Conservation (phyloP, 768 basidiomycete genomes). For the Wakefieldia striispora region DNA sequence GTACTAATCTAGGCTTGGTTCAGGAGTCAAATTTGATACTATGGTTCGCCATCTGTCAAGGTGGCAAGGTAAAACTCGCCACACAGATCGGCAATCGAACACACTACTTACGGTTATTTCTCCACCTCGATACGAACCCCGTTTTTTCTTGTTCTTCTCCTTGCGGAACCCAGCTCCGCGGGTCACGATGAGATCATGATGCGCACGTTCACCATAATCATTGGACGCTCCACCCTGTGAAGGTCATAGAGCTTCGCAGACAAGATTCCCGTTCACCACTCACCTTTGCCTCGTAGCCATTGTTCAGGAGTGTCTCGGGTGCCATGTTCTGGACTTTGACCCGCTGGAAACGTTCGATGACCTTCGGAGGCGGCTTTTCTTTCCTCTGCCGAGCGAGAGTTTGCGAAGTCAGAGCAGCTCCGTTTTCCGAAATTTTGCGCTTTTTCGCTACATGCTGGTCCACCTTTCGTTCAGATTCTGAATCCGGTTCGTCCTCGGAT, state of each 20-base stretch:
- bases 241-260: background rate
- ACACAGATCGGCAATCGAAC: background rate
- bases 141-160: slow-evolving; percentile 99
- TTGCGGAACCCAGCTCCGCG: slow-evolving; percentile 95
- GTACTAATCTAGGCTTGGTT: background rate
- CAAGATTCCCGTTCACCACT: slow-evolving; percentile 13
- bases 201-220: slow-evolving; percentile 88
- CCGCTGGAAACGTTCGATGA: slow-evolving; percentile 74
- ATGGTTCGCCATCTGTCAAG: slow-evolving; percentile 67
- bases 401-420: slow-evolving; percentile 39
- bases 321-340: slow-evolving; percentile 64
- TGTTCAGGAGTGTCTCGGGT: slow-evolving; percentile 48
- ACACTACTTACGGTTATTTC: slow-evolving; percentile 78
- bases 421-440: slow-evolving; percentile 52
- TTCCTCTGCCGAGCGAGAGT: slow-evolving; percentile 3
- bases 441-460: slow-evolving; percentile 51
- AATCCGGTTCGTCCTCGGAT: slow-evolving; percentile 17
- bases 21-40: slow-evolving; percentile 78
- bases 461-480: background rate
- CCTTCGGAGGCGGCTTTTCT: slow-evolving; percentile 32
- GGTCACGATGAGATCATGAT: slow-evolving; percentile 86
- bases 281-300: slow-evolving; percentile 81
- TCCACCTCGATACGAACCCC: slow-evolving; percentile 90
- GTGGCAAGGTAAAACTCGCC: background rate
- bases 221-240: slow-evolving; percentile 57